Conservation (phyloP, 306 rosid genomes). For the Castanea mollissima region DNA sequence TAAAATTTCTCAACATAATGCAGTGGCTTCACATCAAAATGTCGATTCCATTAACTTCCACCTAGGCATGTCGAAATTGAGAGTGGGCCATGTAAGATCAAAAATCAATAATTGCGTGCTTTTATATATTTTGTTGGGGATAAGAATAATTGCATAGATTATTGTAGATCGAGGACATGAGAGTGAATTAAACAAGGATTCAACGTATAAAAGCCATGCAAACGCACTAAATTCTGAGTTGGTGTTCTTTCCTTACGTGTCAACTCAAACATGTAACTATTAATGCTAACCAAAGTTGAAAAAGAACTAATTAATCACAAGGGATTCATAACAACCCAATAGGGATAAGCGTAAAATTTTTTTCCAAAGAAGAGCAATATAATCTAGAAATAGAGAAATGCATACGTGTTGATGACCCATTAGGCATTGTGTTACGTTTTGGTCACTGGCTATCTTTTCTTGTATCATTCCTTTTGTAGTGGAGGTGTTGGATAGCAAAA, state of each 20-base stretch:
- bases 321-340: no score
- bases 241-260: constrained; percentile 29
- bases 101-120: not conserved
- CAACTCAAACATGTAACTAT: constrained; percentile 23
- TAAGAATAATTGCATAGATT: not conserved
- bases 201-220: constrained; percentile 2
- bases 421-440: not conserved
- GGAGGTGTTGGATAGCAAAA: constrained; percentile 23
- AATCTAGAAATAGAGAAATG: not conserved
- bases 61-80: no score
- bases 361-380: not conserved
- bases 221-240: constrained; percentile 29
- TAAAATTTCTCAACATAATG: no score
- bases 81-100: no score
- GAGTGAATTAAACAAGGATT: not conserved
- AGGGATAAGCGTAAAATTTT: not conserved
- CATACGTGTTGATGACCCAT: not conserved
- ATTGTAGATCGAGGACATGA: not conserved
- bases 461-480: constrained; percentile 1
- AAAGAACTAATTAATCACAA: not conserved
- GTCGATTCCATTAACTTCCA: no score
- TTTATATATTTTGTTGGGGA: not conserved
- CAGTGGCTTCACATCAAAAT: no score
- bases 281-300: not conserved
- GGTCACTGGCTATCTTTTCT: not conserved